Conservation (phyloP, 139 green algal genomes). For the Raphidocelis subcapitata region DNA sequence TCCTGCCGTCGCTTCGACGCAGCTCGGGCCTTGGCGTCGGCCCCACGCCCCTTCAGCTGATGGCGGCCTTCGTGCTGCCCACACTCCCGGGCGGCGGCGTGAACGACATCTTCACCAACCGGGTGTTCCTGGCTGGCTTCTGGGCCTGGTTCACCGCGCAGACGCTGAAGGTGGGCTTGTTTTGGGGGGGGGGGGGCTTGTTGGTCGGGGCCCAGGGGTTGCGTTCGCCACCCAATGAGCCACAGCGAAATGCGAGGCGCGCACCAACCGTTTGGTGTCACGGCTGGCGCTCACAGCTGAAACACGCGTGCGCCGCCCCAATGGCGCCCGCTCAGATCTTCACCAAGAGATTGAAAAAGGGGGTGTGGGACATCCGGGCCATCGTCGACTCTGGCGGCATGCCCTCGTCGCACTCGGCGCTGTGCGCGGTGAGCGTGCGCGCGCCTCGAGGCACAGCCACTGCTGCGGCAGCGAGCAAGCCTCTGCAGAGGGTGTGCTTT, state of each 20-base stretch:
- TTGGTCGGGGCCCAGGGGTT: too few species aligned
- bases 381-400: conserved; percentile 94
- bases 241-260: too few species aligned
- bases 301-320: too few species aligned
- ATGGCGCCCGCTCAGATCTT: conserved; percentile 76
- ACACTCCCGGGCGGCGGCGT: conserved; percentile 37
- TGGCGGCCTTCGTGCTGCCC: conserved; percentile 9
- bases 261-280: too few species aligned
- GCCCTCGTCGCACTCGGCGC: conserved; percentile 95
- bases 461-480: not conserved
- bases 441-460: not conserved
- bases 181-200: too few species aligned
- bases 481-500: not conserved
- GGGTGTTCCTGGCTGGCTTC: conserved; percentile 87
- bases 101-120: conserved; percentile 65
- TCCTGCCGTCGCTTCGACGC: too few species aligned
- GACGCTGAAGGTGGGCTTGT: conserved; percentile 71
- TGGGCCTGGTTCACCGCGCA: conserved; percentile 87
- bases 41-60: too few species aligned
- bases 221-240: too few species aligned
- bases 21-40: too few species aligned
- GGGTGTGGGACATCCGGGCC: conserved; percentile 75
- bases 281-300: too few species aligned
- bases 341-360: conserved; percentile 80
- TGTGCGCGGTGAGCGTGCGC: conserved; percentile 68